Evolutionary conservation across 2,329 filamentous ascomycete genomes (phyloP).

Genomic region (Fonsecaea pedrosoi): DNA sequence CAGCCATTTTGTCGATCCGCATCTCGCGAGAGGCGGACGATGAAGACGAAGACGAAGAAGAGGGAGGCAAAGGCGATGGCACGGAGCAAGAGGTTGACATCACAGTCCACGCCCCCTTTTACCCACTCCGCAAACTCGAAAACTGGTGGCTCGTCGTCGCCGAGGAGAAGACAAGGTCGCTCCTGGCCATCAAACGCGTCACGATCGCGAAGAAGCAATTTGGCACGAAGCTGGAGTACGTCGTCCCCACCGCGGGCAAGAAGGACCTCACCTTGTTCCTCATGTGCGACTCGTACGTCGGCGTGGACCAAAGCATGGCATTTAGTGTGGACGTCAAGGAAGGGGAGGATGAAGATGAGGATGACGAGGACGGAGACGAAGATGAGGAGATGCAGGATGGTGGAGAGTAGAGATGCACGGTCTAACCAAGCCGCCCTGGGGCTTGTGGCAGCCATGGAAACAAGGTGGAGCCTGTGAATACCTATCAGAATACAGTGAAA

Average conservation of each 20-base stretch:
- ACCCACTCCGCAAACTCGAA: slow-evolving; percentile 88
- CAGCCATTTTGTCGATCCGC: slow-evolving; percentile 81
- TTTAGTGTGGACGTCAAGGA: slow-evolving; percentile 87
- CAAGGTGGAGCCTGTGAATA: too few relatives aligned
- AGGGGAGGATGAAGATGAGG: slow-evolving; percentile 92
- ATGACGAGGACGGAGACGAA: slow-evolving; percentile 75
- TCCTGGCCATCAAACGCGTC: slow-evolving; percentile 93
- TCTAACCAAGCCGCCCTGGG: neutral
- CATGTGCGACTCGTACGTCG: slow-evolving; percentile 97
- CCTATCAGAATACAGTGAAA: too few relatives aligned
- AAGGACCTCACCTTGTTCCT: slow-evolving; percentile 90
- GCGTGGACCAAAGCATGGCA: slow-evolving; percentile 91
- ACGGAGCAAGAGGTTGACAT: slow-evolving; percentile 68
- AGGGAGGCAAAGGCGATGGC: slow-evolving; percentile 22
- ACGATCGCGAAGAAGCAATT: slow-evolving; percentile 78
- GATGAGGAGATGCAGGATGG: slow-evolving; percentile 47
- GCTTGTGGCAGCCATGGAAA: too few relatives aligned
- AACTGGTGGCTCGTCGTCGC: slow-evolving; percentile 99
- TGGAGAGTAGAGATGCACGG: slow-evolving; percentile 5
- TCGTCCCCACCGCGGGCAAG: slow-evolving; percentile 80
- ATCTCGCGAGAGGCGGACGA: slow-evolving; percentile 70
- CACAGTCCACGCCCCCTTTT: slow-evolving; percentile 93
- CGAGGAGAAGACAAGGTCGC: slow-evolving; percentile 83
- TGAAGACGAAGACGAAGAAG: slow-evolving; percentile 48
- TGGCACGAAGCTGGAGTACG: slow-evolving; percentile 83